Percentiles rank a stretch among this genome's conserved stretches.
Evolutionary conservation across 139 green algal genomes (phyloP).

Genomic region (Coccomyxa sp.): DNA sequence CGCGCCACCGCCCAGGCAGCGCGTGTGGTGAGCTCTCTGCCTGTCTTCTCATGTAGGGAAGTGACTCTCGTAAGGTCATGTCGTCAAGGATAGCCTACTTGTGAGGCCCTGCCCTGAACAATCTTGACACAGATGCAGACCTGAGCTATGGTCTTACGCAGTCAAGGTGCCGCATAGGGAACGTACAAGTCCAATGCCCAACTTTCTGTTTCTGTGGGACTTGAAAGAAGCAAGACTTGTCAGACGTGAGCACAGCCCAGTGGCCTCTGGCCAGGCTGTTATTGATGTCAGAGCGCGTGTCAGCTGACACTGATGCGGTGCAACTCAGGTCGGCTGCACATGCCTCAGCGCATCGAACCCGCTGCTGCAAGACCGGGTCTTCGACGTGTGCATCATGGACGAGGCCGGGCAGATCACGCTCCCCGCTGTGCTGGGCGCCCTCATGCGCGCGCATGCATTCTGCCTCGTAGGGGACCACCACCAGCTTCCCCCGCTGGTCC

Average conservation of each 20-base stretch:
- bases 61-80: too few relatives aligned
- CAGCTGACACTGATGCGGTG: too few relatives aligned
- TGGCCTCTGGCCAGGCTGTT: too few relatives aligned
- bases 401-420: constrained; percentile 88
- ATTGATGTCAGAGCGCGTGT: too few relatives aligned
- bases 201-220: too few relatives aligned
- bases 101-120: too few relatives aligned
- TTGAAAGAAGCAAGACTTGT: too few relatives aligned
- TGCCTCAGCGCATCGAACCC: constrained; percentile 64
- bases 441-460: constrained; percentile 61
- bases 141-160: background rate
- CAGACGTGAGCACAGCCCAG: too few relatives aligned
- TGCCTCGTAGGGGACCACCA: constrained; percentile 86
- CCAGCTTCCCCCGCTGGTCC: constrained; percentile 75
- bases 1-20: constrained; percentile 6
- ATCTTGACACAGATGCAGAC: too few relatives aligned
- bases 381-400: constrained; percentile 95
- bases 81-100: background rate
- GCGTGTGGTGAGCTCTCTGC: constrained; percentile 23
- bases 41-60: background rate
- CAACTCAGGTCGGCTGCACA: constrained; percentile 73
- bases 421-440: constrained; percentile 57
- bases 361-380: constrained; percentile 58
- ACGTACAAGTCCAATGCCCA: too few relatives aligned
- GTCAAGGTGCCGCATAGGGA: too few relatives aligned